Evolutionary conservation across 2,329 filamentous ascomycete genomes (phyloP), one percentile per base, ranked within the genome.

Genomic region (Monilinia fructigena): DNA sequence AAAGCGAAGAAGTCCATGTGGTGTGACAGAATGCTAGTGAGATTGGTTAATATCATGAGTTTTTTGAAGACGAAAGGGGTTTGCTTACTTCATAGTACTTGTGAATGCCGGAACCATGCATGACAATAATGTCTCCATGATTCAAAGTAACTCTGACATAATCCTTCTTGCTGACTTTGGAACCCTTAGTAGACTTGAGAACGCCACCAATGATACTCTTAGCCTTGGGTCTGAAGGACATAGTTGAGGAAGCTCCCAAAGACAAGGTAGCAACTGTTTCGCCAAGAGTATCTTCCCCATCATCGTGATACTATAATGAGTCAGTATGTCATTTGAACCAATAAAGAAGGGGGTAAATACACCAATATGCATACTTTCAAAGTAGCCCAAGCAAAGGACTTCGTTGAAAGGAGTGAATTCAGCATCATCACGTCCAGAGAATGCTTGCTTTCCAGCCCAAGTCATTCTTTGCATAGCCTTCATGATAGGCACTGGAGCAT

Each of bases 111-210:
- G 77, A 77, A 0, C 86, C 87, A 70, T 87, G 82, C 86, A 89
- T 89, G 23, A 89, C 77, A 2, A 86, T 80, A 14, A 89, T 82
- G 72, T 90, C 87, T 0, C 87, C 88, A 73, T 90, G 87, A 10
- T 81, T 78, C 4, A 90, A 76, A 1, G 73, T 70, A 0, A 84
- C 72, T 6, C 77, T 74, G 0, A 84, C 69, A 6, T 81, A 69
- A 7, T 67, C 68, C 1, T 68, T 45, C 60, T 76, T 75, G 0
- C 72, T 75, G 4, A 76, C 75, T n/a, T 74, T 60, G 4, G 56
- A 60, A 4, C 45, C 20, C 20, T 60, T 60, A 14, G 11, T 8
- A 1, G 45, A n/a, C 28, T 50, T 50, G 0, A 50, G 56, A 48
- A 50, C 26, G 4, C 56, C 52, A 4, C 55, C 76, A 72, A 56